These are phyloP conservation scores for Metschnikowia arizonensis DNA, from an alignment of 805 yeast species.

Conservation along the genomic window DNA sequence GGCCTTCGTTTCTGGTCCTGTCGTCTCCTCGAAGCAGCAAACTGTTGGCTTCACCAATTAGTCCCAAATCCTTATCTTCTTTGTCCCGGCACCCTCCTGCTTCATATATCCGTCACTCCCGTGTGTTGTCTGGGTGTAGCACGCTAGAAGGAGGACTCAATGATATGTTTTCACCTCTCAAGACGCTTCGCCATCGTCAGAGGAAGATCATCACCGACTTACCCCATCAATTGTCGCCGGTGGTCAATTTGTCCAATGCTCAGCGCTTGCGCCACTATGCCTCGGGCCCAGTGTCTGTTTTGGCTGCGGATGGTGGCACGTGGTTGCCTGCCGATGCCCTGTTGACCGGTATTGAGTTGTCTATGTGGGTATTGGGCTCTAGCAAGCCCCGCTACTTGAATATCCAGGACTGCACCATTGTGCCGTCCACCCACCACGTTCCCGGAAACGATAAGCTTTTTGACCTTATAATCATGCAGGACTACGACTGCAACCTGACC, in stretches of 20 bases:
- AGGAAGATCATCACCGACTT: constrained; percentile 23
- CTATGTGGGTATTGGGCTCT: constrained; percentile 43
- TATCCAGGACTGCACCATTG: constrained; percentile 40
- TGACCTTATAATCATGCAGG: constrained; percentile 28
- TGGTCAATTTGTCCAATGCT: constrained; percentile 63
- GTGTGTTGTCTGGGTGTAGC: constrained; percentile 15
- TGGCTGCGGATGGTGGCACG: constrained; percentile 20
- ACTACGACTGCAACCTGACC: constrained; percentile 25
- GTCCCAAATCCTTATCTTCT: constrained; percentile 11
- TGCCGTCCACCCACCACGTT: constrained; percentile 14
- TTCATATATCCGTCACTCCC: constrained; percentile 17
- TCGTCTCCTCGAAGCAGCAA: too few relatives aligned
- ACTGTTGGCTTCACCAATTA: constrained; percentile 13
- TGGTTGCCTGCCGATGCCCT: constrained; percentile 37
- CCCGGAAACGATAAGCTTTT: constrained; percentile 10
- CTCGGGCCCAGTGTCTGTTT: constrained; percentile 44
- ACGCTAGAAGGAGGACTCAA: constrained; percentile 13
- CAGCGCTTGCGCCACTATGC: constrained; percentile 66
- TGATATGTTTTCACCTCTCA: constrained; percentile 16
- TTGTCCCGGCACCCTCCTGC: constrained; percentile 15
- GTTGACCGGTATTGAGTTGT: constrained; percentile 52
- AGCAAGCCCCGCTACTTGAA: constrained; percentile 51
- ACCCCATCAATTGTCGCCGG: constrained; percentile 68
- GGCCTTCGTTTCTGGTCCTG: constrained; percentile 11
- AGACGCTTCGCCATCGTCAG: constrained; percentile 16